phyloP scores from a whole-genome alignment of 176 grass and related monocot species.

The Aegilops speltoides region DNA sequence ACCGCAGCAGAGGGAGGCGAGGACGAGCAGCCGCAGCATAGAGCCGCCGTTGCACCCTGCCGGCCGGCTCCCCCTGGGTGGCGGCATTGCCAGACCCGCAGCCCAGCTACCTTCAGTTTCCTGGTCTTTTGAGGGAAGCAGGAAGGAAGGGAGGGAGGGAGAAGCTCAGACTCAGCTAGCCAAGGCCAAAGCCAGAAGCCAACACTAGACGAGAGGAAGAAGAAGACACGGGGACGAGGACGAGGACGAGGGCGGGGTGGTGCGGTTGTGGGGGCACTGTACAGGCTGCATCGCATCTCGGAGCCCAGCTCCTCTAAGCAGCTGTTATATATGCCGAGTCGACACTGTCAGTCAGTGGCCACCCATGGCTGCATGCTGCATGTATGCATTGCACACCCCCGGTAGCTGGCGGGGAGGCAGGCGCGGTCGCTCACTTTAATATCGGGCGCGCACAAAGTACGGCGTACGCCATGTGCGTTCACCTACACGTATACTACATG shows the following conservation, averaged over 20 bases:
- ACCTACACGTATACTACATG: constrained; percentile 6
- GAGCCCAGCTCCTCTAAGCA: not conserved
- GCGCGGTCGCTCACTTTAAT: constrained; percentile 5
- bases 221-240: not conserved
- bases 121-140: not conserved
- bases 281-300: constrained; percentile 16
- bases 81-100: not conserved
- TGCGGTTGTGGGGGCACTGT: constrained; percentile 17
- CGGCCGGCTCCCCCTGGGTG: constrained; percentile 2
- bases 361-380: too few relatives aligned
- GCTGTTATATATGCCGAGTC: constrained; percentile 19
- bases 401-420: too few relatives aligned
- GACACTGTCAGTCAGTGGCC: not conserved
- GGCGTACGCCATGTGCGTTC: not conserved
- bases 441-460: constrained; percentile 27
- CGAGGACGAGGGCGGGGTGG: not conserved
- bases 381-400: too few relatives aligned
- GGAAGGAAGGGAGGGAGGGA: not conserved
- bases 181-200: not conserved
- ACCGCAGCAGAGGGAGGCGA: not conserved
- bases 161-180: not conserved
- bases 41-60: not conserved
- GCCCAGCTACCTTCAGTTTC: not conserved
- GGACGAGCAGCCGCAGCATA: not conserved
- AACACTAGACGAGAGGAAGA: not conserved